Percentiles rank a stretch among this genome's conserved stretches.
These are phyloP conservation scores for Lecanicillium sp. DNA, from an alignment of 2,329 filamentous ascomycete species.

Conservation along the genomic window DNA sequence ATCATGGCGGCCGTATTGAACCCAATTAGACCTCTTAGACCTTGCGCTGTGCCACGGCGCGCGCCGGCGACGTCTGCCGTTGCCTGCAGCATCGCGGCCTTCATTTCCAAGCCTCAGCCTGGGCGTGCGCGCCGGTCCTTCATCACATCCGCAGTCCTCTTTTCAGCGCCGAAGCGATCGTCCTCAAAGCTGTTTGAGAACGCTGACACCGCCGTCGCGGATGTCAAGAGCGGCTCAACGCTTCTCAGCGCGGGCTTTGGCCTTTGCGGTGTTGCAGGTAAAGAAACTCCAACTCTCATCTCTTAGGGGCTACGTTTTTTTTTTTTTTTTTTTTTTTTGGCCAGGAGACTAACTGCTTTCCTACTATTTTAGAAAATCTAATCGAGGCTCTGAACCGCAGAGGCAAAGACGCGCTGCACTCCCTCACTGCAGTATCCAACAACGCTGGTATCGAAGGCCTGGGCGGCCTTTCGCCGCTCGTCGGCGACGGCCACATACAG, in stretches of 20 bases:
- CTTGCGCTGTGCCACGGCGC: too few relatives aligned
- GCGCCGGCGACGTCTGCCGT: too few relatives aligned
- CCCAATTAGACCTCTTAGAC: too few relatives aligned
- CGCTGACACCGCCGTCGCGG: conserved; percentile 62
- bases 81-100: too few relatives aligned
- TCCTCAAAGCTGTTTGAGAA: conserved; percentile 42
- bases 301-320: conserved; percentile 5
- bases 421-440: conserved; percentile 71
- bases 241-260: conserved; percentile 75
- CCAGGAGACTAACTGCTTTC: conserved; percentile 1
- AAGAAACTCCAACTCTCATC: too few relatives aligned
- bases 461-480: conserved; percentile 61
- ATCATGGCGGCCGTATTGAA: too few relatives aligned
- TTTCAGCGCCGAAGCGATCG: too few relatives aligned
- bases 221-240: conserved; percentile 61
- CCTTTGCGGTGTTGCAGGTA: conserved; percentile 68
- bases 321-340: not conserved
- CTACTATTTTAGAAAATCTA: conserved; percentile 50
- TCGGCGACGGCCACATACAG: conserved; percentile 61
- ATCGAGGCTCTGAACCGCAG: conserved; percentile 59
- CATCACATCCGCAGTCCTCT: too few relatives aligned
- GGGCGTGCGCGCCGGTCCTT: too few relatives aligned
- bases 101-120: too few relatives aligned
- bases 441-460: conserved; percentile 66
- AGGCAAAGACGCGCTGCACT: conserved; percentile 53